phyloP scores from a whole-genome alignment of 73 alveolate species.

The Tetrahymena elliotti region DNA sequence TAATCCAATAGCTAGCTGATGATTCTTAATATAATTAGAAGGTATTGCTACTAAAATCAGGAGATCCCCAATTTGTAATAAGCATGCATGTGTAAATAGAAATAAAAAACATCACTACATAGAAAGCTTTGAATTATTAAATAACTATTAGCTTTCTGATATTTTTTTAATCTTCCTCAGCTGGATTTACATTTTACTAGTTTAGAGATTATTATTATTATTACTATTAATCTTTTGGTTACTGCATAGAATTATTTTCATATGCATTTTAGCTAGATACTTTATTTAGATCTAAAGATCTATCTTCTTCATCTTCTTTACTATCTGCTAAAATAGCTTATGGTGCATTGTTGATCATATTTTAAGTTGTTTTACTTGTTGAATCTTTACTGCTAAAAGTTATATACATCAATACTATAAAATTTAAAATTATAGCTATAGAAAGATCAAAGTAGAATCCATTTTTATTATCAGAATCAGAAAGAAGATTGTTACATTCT shows the following conservation, averaged over 20 bases:
- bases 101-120: slow-evolving; percentile 52
- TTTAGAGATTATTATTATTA: background rate
- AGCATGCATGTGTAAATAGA: slow-evolving; percentile 67
- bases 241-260: background rate
- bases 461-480: background rate
- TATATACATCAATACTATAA: background rate
- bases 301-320: slow-evolving; percentile 7
- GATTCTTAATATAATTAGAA: slow-evolving; percentile 1
- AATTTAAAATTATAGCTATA: slow-evolving; percentile 3
- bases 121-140: slow-evolving; percentile 40
- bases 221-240: background rate
- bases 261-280: background rate
- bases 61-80: slow-evolving; percentile 80
- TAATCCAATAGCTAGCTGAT: slow-evolving; percentile 13
- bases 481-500: background rate
- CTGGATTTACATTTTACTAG: background rate
- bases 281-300: background rate
- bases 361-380: background rate
- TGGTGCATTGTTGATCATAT: background rate
- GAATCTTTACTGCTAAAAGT: slow-evolving; percentile 18
- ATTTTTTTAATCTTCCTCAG: background rate
- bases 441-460: background rate
- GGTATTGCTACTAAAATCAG: slow-evolving; percentile 24
- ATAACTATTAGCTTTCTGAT: background rate
- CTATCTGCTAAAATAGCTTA: slow-evolving; percentile 1